Evolutionary conservation across 129 eudicot genomes (phyloP).

Genomic region (Helianthus tuberosus): DNA sequence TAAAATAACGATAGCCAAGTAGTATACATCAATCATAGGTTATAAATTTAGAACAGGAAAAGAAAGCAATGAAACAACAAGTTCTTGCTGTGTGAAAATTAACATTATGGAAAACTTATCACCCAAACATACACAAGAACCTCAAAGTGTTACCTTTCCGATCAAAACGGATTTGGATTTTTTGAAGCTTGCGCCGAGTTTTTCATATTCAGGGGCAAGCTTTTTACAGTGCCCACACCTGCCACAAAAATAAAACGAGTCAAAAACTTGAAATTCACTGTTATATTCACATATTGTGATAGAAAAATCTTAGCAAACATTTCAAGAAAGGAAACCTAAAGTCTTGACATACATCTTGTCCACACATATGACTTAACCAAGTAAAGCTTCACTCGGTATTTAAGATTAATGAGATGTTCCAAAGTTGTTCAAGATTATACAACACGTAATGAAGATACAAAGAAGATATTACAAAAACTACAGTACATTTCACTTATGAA

Average conservation of each 20-base stretch:
- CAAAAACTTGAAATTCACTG: not conserved
- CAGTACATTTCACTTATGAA: not conserved
- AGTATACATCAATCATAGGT: constrained; percentile 17
- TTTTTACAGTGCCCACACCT: constrained; percentile 99
- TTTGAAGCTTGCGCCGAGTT: constrained; percentile 88
- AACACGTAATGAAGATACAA: not conserved
- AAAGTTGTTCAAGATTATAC: not conserved
- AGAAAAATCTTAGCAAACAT: constrained; percentile 8
- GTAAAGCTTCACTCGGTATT: constrained; percentile 19
- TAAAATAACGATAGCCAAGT: not conserved
- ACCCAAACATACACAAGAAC: constrained; percentile 4
- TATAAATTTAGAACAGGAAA: constrained; percentile 7
- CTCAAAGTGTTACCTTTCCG: constrained; percentile 62
- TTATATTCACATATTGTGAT: constrained; percentile 14
- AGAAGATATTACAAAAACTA: not conserved
- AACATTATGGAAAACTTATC: not conserved
- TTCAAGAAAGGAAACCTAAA: not conserved
- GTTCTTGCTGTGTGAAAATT: not conserved
- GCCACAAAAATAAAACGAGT: constrained; percentile 24
- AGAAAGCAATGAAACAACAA: constrained; percentile 11
- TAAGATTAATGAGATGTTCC: not conserved
- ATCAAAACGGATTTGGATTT: constrained; percentile 90
- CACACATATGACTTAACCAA: not conserved
- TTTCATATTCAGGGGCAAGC: constrained; percentile 97
- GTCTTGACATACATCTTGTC: constrained; percentile 15